Base-by-base conservation (phyloP, 2,329 filamentous ascomycete species). In the Paecilomyces formosus region DNA sequence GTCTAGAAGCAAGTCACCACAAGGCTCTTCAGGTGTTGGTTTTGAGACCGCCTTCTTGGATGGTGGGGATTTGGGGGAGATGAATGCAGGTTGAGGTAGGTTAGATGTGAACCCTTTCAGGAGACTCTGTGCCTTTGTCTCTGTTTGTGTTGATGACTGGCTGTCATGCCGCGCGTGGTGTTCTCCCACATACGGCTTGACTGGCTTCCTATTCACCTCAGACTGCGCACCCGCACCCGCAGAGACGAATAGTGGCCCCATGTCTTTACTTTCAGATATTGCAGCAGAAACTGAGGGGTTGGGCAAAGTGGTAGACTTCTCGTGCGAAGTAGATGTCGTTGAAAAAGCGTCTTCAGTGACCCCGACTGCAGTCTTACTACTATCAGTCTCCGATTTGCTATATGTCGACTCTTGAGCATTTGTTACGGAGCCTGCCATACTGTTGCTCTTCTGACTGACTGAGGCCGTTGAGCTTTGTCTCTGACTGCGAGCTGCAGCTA, bases 1-100 rank as follows among this genome's bases (percentile, higher is more conserved):
- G 57, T 66, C 65, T 24, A 71, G 55, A 24, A 70, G 64, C n/a
- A 63, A 49, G n/a, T 53, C 60, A 51, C 31, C 45, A 9, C 39
- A 45, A n/a, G 39, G 39, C n/a, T 45, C n/a, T 45, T 45, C 39
- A 45, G 39, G 39, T 21, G 39, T 45, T 18, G 39, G 7, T 8
- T 18, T 18, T 45, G 9, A 45, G 8, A 21, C 39, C n/a, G 39
- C n/a, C 9, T 59, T 18, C 33, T 56, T 39, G 28, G 50, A 33
- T 11, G 18, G 45, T 35, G 12, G 35, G 31, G 22, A 35, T n/a
- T 22, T 57, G 18, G 30, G 54, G 22, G 9, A 26, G 26, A 4
- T 28, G 39, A 45, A 26, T 50, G 54, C 53, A 15, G 66, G 66
- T 39, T 64, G 61, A 15, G 66, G 66, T 52, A 67, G 59, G 54